Evolutionary conservation across 345 rosid species (phyloP), one percentile per base, ranked within the genome.

Genomic region (Pseudoturritis turrita): DNA sequence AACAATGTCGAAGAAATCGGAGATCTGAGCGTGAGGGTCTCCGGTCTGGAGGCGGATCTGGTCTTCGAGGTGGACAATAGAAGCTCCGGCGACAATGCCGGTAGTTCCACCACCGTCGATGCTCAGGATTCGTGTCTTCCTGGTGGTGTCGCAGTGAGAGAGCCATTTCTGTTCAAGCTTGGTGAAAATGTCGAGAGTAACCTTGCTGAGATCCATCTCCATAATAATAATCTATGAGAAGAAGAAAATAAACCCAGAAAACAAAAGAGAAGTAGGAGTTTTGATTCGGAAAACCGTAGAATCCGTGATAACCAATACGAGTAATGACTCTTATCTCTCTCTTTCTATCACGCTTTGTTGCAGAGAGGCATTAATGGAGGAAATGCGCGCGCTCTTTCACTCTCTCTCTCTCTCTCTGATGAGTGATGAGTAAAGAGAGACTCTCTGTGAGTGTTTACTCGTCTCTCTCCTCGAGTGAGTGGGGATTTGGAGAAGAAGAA

Each of bases 101-200:
- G 86, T 68, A 71, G 90, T 83, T 36, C 92, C 87, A 36, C 96
- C 97, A 22, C 97, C 96, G 80, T 95, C 99, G 64, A 95, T 88
- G 85, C 91, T 80, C 45, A 95, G 96, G 59, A 91, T 63, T 10
- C 96, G 87, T 4, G 87, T 86, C 80, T 85, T 87, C 82, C 79
- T 84, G 43, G 80, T 4, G 64, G 79, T 46, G 29, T 85, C 89
- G 73, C 88, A 94, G 83, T 91, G 96, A 17, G 97, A 89, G 33
- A 94, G 89, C 96, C 92, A 91, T 80, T 91, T 83, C 64, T 86
- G 96, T 79, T 95, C 99, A 2, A 95, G 95, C 68, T 88, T 87
- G 0, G 87, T 78, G 82, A 95, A 95, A 80, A 95, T 95, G 81
- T 95, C 99, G 0, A 91, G 82, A 25, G 97, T 89, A 10, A 87